Base-by-base conservation (phyloP, 1,284 basidiomycete genomes). In the Rhodofomes roseus region DNA sequence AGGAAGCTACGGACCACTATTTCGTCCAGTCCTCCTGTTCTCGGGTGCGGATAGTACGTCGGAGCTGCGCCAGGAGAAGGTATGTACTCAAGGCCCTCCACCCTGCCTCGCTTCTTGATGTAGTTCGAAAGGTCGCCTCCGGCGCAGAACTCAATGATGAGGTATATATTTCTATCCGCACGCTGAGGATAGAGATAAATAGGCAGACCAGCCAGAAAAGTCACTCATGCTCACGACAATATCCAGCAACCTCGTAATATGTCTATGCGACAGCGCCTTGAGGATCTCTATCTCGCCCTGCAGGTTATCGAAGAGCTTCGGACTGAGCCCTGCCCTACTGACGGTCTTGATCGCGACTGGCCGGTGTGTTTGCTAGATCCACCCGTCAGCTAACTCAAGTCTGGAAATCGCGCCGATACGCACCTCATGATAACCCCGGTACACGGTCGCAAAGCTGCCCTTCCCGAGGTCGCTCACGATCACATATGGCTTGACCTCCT, bases 251-350 rank as follows among this genome's bases (percentile, higher is more conserved):
- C 89, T 89, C 31, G 97, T 98, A 59, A 99, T 92, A 77, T 98
- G 95, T 56, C 90, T 83, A 74, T 99, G 95, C 20, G 90, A 92
- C 60, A 98, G 85, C 3, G 89, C 88, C 79, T 98, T 98, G 68
- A 99, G 86, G 65, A 99, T 98, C 65, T 93, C 89, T 65, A 99
- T 98, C 81, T 99, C 96, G 68, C 90, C 94, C 74, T 98, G 94
- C 31, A 99, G 85, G 71, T 98, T 99, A 75, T 98, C 96, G 60
- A 98, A 87, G 23, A 98, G 85, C 78, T 98, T 99, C 25, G 90
- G 81, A 25, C 90, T 95, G 36, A 99, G 86, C 67, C 91, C 95
- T 68, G 90, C 87, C 55, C 91, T 87, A 61, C 90, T 92, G 61
- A 99, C 95, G 4, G 94, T 93, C 82, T 99, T 99, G 79, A 99